A percentile compares a stretch with the other conserved stretches of the same genome.
These are phyloP conservation scores for Nakazawaea ishiwadae DNA, from an alignment of 805 yeast genomes.

Conservation along the genomic window DNA sequence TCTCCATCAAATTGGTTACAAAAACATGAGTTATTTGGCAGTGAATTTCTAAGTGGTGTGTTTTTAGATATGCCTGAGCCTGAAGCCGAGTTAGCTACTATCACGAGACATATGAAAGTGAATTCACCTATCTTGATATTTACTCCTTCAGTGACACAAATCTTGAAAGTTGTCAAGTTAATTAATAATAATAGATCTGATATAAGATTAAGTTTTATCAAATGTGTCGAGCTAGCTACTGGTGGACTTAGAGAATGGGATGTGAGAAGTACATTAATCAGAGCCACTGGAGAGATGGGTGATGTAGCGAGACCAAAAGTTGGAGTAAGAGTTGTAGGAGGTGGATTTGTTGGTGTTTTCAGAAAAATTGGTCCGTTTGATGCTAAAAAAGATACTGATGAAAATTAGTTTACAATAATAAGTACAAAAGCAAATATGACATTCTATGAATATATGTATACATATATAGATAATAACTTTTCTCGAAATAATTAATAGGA, in stretches of 20 bases:
- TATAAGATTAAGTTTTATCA: constrained; percentile 31
- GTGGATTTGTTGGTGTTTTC: constrained; percentile 46
- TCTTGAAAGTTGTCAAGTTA: constrained; percentile 32
- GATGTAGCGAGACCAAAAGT: constrained; percentile 47
- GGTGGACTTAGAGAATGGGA: constrained; percentile 53
- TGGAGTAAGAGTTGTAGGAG: constrained; percentile 41
- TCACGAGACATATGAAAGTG: constrained; percentile 30
- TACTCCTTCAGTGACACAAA: constrained; percentile 45
- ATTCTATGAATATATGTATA: background rate
- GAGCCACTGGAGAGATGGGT: constrained; percentile 34
- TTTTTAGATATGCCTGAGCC: constrained; percentile 46
- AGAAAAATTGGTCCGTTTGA: constrained; percentile 27
- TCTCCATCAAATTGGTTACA: constrained; percentile 38
- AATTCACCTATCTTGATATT: constrained; percentile 41
- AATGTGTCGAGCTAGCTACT: constrained; percentile 40
- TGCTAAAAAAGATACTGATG: background rate
- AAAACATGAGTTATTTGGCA: constrained; percentile 11
- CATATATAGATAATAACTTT: background rate
- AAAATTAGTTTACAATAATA: too few relatives aligned
- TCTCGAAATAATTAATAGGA: background rate
- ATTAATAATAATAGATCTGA: constrained; percentile 23
- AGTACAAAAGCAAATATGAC: too few relatives aligned
- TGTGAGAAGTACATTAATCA: constrained; percentile 32
- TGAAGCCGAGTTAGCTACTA: constrained; percentile 26
- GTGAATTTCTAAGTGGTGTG: constrained; percentile 32